phyloP scores from a whole-genome alignment of 306 rosid species.

The Crataegus laevigata region DNA sequence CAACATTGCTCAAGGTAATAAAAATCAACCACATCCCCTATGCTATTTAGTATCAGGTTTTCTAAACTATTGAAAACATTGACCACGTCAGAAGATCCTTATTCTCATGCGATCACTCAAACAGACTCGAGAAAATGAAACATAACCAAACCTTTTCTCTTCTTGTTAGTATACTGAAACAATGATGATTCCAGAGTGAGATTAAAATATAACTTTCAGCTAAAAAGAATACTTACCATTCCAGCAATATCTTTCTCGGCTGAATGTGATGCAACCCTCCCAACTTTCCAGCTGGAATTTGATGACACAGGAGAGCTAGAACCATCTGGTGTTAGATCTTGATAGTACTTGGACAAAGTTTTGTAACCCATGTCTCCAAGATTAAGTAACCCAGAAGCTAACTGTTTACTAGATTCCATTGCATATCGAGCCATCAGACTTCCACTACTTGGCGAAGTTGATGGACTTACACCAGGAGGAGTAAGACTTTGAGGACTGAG shows the following conservation, averaged over 20 bases:
- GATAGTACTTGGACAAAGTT: conserved; percentile 87
- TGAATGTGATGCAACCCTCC: conserved; percentile 55
- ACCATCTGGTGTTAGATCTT: conserved; percentile 84
- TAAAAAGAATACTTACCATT: conserved; percentile 58
- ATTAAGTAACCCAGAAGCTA: conserved; percentile 79
- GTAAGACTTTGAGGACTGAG: conserved; percentile 89
- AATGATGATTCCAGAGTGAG: background rate
- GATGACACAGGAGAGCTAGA: conserved; percentile 82
- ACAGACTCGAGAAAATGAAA: background rate
- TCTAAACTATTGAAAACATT: background rate
- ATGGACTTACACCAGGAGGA: conserved; percentile 86
- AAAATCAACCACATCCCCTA: conserved; percentile 1
- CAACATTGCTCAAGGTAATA: background rate
- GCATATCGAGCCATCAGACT: conserved; percentile 93
- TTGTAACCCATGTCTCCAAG: conserved; percentile 92
- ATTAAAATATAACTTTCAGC: background rate
- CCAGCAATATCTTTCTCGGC: conserved; percentile 73
- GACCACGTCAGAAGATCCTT: background rate
- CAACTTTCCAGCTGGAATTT: conserved; percentile 70
- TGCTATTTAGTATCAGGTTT: background rate
- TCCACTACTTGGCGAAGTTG: conserved; percentile 88
- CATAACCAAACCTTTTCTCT: background rate
- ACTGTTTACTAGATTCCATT: conserved; percentile 94
- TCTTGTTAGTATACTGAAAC: background rate
- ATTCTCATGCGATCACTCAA: background rate